Evolutionary conservation across 805 yeast species (phyloP).

Genomic region (Vanderwaltozyma polyspora): DNA sequence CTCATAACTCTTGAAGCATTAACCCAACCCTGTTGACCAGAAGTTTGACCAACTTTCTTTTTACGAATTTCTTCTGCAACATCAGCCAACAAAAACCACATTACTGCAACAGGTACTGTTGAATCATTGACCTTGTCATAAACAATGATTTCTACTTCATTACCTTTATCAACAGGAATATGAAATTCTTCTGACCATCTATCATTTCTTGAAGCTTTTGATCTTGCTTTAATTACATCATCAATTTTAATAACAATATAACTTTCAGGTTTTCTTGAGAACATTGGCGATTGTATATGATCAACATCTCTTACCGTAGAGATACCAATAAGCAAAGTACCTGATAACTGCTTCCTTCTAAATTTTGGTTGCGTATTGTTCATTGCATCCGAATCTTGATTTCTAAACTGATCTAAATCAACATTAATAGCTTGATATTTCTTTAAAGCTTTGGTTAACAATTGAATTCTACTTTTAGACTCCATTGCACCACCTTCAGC

Average conservation of each 20-base stretch:
- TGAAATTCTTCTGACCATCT: slow-evolving; percentile 75
- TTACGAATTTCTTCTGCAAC: slow-evolving; percentile 91
- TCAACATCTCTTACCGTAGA: slow-evolving; percentile 80
- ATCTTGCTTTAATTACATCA: slow-evolving; percentile 70
- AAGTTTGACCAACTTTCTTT: slow-evolving; percentile 66
- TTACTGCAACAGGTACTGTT: slow-evolving; percentile 77
- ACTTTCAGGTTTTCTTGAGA: slow-evolving; percentile 70
- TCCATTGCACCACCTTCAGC: slow-evolving; percentile 84
- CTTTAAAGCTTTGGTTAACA: slow-evolving; percentile 72
- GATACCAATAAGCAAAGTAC: slow-evolving; percentile 62
- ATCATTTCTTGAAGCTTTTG: slow-evolving; percentile 65
- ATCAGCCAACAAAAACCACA: slow-evolving; percentile 86
- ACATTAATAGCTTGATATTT: slow-evolving; percentile 85
- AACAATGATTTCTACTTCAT: slow-evolving; percentile 81
- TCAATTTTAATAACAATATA: slow-evolving; percentile 72
- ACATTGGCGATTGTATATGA: slow-evolving; percentile 78
- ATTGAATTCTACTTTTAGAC: slow-evolving; percentile 72
- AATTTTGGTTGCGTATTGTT: slow-evolving; percentile 58
- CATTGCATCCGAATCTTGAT: slow-evolving; percentile 48
- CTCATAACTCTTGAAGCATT: slow-evolving; percentile 41
- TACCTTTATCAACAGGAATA: slow-evolving; percentile 77
- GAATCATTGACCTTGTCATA: slow-evolving; percentile 64
- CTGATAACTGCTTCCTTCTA: slow-evolving; percentile 76
- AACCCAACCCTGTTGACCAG: slow-evolving; percentile 75
- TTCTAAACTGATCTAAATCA: slow-evolving; percentile 43